Evolutionary conservation across 345 rosid genomes (phyloP).

Genomic region (Gynandropsis gynandra): DNA sequence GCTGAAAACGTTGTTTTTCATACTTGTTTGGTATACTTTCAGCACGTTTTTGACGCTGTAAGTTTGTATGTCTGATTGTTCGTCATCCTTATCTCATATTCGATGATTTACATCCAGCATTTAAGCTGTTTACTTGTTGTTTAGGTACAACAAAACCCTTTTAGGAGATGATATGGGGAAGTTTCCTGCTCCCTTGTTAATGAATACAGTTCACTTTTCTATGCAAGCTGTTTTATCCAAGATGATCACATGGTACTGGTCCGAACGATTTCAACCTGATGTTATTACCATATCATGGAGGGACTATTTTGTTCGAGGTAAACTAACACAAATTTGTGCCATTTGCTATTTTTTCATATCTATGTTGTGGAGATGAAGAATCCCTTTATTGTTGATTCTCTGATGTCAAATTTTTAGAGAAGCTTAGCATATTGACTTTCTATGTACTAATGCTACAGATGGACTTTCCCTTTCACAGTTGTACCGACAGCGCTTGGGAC

Average conservation of each 20-base stretch:
- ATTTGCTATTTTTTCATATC: background rate
- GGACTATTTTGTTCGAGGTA: constrained; percentile 87
- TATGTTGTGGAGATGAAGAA: constrained; percentile 1
- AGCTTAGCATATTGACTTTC: constrained; percentile 42
- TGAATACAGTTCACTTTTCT: constrained; percentile 86
- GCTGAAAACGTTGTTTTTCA: constrained; percentile 81
- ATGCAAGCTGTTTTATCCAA: constrained; percentile 89
- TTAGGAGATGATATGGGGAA: constrained; percentile 92
- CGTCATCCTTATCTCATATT: background rate
- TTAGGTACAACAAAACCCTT: constrained; percentile 90
- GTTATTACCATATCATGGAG: constrained; percentile 69
- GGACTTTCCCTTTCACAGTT: constrained; percentile 92
- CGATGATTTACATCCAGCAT: constrained; percentile 9
- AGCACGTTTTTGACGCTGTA: constrained; percentile 98
- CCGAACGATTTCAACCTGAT: constrained; percentile 55
- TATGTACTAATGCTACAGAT: constrained; percentile 75
- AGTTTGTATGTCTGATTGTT: constrained; percentile 34
- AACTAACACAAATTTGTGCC: background rate
- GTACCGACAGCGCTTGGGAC: constrained; percentile 98
- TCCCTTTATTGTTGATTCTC: constrained; percentile 3
- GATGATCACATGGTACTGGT: constrained; percentile 78
- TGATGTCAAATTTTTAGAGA: constrained; percentile 9
- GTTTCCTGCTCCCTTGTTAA: constrained; percentile 95
- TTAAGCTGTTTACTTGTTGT: constrained; percentile 10
- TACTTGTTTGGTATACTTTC: constrained; percentile 97